Conservation (phyloP, 140 eudicot species). For the Ambrosia hybrid region DNA sequence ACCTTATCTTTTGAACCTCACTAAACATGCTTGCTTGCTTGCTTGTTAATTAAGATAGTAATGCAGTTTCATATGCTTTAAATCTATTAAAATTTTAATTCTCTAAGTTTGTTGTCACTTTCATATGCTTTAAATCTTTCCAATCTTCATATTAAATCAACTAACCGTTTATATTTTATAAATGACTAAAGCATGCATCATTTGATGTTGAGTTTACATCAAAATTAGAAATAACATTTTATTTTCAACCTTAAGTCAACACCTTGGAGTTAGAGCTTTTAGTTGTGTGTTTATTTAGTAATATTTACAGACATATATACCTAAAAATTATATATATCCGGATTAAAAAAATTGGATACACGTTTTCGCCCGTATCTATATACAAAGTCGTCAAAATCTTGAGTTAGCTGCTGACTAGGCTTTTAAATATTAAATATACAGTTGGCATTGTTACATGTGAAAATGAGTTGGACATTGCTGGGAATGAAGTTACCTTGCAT, state of each 20-base stretch:
- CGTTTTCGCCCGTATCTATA: constrained; percentile 24
- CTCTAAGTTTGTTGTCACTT: too few relatives aligned
- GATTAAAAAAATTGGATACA: constrained; percentile 5
- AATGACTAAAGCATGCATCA: too few relatives aligned
- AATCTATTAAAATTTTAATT: too few relatives aligned
- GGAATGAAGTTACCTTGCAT: constrained; percentile 28
- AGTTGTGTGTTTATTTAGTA: background rate
- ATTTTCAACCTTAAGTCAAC: constrained; percentile 10
- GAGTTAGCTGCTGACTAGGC: background rate
- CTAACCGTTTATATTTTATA: too few relatives aligned
- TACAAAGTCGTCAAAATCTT: constrained; percentile 4
- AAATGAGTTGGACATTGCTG: constrained; percentile 35
- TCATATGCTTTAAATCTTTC: too few relatives aligned
- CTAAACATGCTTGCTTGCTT: too few relatives aligned
- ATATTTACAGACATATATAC: constrained; percentile 16
- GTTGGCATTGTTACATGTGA: constrained; percentile 36
- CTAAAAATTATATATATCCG: background rate
- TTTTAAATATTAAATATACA: constrained; percentile 20
- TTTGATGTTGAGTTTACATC: too few relatives aligned
- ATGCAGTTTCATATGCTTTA: too few relatives aligned
- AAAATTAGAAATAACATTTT: too few relatives aligned
- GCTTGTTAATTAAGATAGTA: too few relatives aligned
- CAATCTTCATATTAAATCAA: too few relatives aligned
- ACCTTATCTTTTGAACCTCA: too few relatives aligned
- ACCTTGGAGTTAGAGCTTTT: constrained; percentile 9